These are phyloP conservation scores for Phlebopus sp. DNA, from an alignment of 1,284 basidiomycete species.

Conservation along the genomic window DNA sequence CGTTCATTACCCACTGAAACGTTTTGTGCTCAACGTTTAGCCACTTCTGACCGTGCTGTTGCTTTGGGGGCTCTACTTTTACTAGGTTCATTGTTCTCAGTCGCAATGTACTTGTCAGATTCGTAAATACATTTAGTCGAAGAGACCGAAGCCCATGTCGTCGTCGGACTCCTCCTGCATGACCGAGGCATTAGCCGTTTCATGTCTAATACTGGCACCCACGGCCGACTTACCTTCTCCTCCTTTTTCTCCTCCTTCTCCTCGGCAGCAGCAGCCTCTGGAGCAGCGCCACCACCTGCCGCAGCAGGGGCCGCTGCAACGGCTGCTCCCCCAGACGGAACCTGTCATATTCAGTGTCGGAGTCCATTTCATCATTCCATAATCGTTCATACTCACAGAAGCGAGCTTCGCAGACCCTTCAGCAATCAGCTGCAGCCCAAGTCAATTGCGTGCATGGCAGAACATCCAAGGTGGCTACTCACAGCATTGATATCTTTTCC, in stretches of 20 bases:
- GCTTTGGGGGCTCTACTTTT: not conserved
- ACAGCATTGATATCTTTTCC: constrained; percentile 90
- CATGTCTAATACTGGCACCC: not conserved
- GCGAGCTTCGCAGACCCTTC: constrained; percentile 93
- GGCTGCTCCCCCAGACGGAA: constrained; percentile 79
- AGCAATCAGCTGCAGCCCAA: constrained; percentile 71
- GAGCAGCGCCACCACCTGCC: constrained; percentile 52
- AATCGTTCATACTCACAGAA: constrained; percentile 65
- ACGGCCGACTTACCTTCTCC: constrained; percentile 58
- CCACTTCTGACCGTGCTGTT: too few species aligned
- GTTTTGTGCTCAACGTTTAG: constrained; percentile 5
- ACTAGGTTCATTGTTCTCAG: constrained; percentile 1
- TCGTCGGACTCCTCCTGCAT: constrained; percentile 82
- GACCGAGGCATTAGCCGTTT: constrained; percentile 11
- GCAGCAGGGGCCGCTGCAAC: constrained; percentile 53
- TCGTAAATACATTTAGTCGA: constrained; percentile 64
- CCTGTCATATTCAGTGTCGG: constrained; percentile 41
- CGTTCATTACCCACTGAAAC: not conserved
- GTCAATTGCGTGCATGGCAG: constrained; percentile 5
- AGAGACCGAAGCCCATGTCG: constrained; percentile 93
- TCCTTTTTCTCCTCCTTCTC: constrained; percentile 77
- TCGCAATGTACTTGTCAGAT: constrained; percentile 7
- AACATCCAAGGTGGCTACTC: constrained; percentile 23
- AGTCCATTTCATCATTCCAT: not conserved
- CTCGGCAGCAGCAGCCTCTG: constrained; percentile 61